Evolutionary conservation across 768 basidiomycete species (phyloP).

Genomic region (Boletus rubescentipes): DNA sequence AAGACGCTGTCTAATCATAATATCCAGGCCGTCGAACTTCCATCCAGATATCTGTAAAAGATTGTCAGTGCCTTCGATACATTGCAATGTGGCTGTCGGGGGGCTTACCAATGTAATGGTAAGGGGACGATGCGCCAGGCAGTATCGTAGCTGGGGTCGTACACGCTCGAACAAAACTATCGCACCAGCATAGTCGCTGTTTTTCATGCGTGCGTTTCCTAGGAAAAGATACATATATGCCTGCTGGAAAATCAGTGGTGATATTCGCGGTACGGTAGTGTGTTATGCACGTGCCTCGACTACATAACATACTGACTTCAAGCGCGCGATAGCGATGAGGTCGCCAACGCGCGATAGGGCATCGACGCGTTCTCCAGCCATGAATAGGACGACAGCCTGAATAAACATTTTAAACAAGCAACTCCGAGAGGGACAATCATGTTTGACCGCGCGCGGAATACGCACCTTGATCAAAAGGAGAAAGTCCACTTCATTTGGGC

Average conservation of each 20-base stretch:
- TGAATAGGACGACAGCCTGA: constrained; percentile 4
- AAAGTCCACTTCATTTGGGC: too few relatives aligned
- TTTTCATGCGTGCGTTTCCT: neutral
- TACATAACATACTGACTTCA: neutral
- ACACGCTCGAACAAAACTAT: neutral
- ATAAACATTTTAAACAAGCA: neutral
- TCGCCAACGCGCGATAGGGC: constrained; percentile 2
- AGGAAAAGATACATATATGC: constrained; percentile 9
- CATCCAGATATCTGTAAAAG: constrained; percentile 1
- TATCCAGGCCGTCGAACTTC: neutral
- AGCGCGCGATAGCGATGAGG: neutral
- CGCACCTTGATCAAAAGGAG: too few relatives aligned
- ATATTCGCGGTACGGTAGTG: neutral
- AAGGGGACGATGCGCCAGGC: neutral
- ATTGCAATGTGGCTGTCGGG: neutral
- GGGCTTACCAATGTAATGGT: neutral
- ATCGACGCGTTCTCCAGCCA: neutral
- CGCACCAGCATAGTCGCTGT: neutral
- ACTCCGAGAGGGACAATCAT: too few relatives aligned
- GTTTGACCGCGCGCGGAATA: too few relatives aligned
- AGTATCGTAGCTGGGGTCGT: neutral
- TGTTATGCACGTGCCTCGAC: neutral
- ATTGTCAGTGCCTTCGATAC: neutral
- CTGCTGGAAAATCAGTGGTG: neutral
- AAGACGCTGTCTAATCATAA: neutral